Base-by-base conservation (phyloP, 805 yeast species). In the Sugiyamaella americana region DNA sequence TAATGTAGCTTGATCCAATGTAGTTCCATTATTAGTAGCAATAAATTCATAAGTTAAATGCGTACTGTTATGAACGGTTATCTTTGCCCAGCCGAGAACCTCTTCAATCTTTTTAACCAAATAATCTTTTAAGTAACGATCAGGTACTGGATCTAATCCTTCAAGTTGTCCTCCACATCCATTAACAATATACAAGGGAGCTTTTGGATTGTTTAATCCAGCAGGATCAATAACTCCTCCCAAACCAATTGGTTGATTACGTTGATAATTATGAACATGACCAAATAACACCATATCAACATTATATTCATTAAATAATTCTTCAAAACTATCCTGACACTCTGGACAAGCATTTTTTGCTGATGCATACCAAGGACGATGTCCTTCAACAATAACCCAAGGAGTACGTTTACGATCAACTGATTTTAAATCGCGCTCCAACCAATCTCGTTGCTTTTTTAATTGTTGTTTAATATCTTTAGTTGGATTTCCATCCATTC, bases 331-430 rank as follows among this genome's bases (percentile, higher is more conserved):
- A 4, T 51, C 38, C 39, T 50, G 55, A 47, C 60, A 55, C 18
- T 46, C 47, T 10, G 29, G 36, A 41, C 58, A 57, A 10, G 44
- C 42, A 20, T 45, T 46, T 38, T 43, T 43, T 38, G 47, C 55
- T 26, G 61, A 51, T n/a, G 54, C 60, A 41, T 61, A 61, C 64
- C 63, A 61, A 8, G 65, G 65, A 19, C 64, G 52, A 47, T 61
- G 65, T 16, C 60, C 64, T 5, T 51, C 44, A 8, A 51, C 63
- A 22, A 49, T 46, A 6, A 51, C 46, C 63, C 52, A 62, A 3
- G 66, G 66, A 16, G 66, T 62, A 29, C 47, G 42, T 13, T 50
- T 43, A 22, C 66, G 51, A 49, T 62, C 54, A 24, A 62, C 65
- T 16, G 47, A 29, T 17, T 51, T 58, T 35, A 62, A 57, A 46